Base-by-base conservation (phyloP, 768 basidiomycete genomes). In the Antrodiella citrinella region DNA sequence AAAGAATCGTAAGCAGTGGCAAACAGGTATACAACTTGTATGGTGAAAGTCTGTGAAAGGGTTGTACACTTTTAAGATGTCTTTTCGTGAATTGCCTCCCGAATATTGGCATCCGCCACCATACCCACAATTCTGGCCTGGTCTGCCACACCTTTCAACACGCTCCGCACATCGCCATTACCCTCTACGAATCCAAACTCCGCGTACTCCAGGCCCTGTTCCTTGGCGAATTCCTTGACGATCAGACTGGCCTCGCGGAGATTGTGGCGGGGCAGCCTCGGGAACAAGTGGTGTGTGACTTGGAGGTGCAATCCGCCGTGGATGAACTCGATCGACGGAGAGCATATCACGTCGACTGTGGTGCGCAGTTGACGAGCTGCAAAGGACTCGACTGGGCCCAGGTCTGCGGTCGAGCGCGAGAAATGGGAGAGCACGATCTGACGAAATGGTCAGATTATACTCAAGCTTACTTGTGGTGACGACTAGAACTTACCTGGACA, bases 251-350 rank as follows among this genome's bases (percentile, higher is more conserved):
- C 95, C 49, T 80, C 73, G 26, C 81, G 78, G 48, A 99, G 76
- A 63, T 96, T 93, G 72, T 98, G 95, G 35, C 96, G 76, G 2
- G 96, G 96, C 1, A 97, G 73, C 10, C 96, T 84, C 18, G 96
- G 96, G 72, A 97, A 97, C 51, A 98, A 77, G 66, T 97, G 94
- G 59, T 99, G 96, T 2, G 95, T 92, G 40, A 97, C 91, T 67
- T 99, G 96, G 11, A 98, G 81, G 59, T 99, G 91, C 18, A 99
- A 78, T n/a, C 96, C 96, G 10, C 96, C 96, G 61, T 99, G 96
- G 26, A 99, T 68, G 62, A 93, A 97, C 47, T 78, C 88, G 57
- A 97, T 75, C 25, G 81, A 79, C 1, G 84, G 74, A 2, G 82
- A 80, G 67, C 96, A 98, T 53, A 89, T 80, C 39, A 99, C 91